Evolutionary conservation across 352 stramenopile species (phyloP), one percentile per base, ranked within the genome.

Genomic region (Lagenidium sp.): DNA sequence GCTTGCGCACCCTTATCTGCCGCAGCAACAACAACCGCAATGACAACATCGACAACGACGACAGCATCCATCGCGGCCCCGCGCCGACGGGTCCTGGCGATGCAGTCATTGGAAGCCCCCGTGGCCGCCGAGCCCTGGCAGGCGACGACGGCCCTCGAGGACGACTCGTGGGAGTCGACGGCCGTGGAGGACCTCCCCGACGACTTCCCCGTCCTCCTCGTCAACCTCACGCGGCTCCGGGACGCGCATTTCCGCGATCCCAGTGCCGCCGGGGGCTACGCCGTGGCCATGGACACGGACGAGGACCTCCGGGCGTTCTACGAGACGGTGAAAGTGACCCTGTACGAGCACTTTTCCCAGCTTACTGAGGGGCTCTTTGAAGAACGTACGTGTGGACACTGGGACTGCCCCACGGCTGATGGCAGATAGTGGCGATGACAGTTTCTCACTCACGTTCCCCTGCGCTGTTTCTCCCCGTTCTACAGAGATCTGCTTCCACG

Each of bases 311-410:
- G 44, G 25, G 58, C 37, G 20, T 60, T 60, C n/a, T 60, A 63
- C 36, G 31, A 34, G 18, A 59, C 50, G 15, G 51, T 63, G 20
- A 66, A 68, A 34, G 31, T 31, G 20, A 63, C 56, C 36, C 48
- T 61, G 5, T 45, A 63, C n/a, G 30, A 41, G 23, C 61, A 72
- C 37, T 68, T 63, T 26, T 57, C 51, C 13, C 47, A 65, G 10
- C 58, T 72, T 28, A 64, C 60, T 15, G 62, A 72, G 21, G 50
- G 53, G 18, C 50, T 72, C 16, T 67, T 72, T 31, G 62, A 72
- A 21, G 54, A 72, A 45, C 40, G 50, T 58, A 53, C 21, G 44
- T 40, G 35, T n/a, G n/a, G n/a, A n/a, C n/a, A n/a, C n/a, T n/a
- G n/a, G n/a, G n/a, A n/a, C n/a, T n/a, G n/a, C n/a, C n/a, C n/a